A percentile compares a stretch with the other conserved stretches of the same genome.
Conservation (phyloP, 306 rosid genomes). For the Quercus engelmannii region DNA sequence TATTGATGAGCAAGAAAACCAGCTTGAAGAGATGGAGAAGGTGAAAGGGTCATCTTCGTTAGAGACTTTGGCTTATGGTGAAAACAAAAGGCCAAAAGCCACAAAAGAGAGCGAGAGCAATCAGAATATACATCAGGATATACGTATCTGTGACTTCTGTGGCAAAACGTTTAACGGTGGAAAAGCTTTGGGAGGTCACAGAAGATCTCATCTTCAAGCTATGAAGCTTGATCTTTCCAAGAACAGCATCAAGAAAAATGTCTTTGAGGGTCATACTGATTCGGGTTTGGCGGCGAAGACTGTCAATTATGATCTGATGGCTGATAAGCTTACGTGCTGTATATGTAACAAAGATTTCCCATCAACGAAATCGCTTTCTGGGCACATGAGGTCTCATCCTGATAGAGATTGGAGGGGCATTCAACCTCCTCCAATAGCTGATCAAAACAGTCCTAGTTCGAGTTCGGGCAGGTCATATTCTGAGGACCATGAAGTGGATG, state of each 20-base stretch:
- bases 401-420: slow-evolving; percentile 34
- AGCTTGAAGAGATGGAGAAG: not conserved
- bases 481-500: no score
- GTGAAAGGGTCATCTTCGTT: not conserved
- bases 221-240: not conserved
- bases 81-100: not conserved
- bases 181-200: slow-evolving; percentile 35
- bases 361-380: slow-evolving; percentile 28
- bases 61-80: not conserved
- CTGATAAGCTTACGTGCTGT: not conserved
- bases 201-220: slow-evolving; percentile 15
- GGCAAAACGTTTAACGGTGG: slow-evolving; percentile 14
- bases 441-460: not conserved
- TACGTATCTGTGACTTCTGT: slow-evolving; percentile 21
- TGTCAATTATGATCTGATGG: no score
- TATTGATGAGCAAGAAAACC: not conserved
- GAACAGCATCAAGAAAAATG: not conserved
- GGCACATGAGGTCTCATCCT: slow-evolving; percentile 43
- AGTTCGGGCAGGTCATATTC: not conserved
- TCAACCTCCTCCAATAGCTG: slow-evolving; percentile 5
- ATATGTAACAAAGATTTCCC: slow-evolving; percentile 15
- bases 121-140: not conserved
- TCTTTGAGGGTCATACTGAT: not conserved
- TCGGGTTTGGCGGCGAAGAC: no score
- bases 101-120: not conserved